Percentiles rank a stretch among this genome's conserved stretches.
Conservation (phyloP, 140 eudicot species). For the Flaveria floridana region DNA sequence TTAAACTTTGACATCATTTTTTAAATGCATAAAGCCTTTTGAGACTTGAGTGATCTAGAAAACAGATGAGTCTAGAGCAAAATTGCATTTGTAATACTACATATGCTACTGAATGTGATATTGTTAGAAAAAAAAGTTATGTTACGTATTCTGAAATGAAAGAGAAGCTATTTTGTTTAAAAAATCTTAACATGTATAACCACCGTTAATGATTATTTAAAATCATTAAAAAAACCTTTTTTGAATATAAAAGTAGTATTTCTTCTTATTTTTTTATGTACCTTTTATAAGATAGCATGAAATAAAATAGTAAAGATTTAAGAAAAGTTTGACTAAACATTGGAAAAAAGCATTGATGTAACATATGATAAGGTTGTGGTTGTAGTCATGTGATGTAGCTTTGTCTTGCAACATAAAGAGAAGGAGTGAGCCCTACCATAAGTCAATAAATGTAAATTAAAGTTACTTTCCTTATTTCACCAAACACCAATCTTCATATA, state of each 20-base stretch:
- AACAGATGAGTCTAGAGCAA: neutral
- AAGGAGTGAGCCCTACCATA: conserved; percentile 29
- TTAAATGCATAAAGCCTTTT: neutral
- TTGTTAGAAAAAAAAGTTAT: no score
- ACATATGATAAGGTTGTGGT: conserved; percentile 37
- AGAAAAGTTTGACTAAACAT: conserved; percentile 17
- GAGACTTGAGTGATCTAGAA: neutral
- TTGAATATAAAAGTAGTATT: neutral
- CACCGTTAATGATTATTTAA: no score
- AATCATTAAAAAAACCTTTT: no score
- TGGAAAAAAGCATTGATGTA: conserved; percentile 33
- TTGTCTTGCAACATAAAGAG: conserved; percentile 35
- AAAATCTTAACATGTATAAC: no score
- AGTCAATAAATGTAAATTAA: conserved; percentile 20
- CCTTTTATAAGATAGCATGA: neutral
- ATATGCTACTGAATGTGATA: neutral
- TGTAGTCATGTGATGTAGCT: conserved; percentile 39
- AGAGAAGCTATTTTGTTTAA: neutral
- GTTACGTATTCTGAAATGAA: neutral
- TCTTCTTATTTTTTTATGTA: neutral
- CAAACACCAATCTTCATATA: conserved; percentile 27
- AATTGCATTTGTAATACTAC: neutral
- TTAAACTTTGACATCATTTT: neutral
- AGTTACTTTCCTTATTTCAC: conserved; percentile 29
- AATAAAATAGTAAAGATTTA: neutral